A percentile compares a stretch with the other conserved stretches of the same genome.
Evolutionary conservation across 139 green algal species (phyloP).

Genomic region (Chlamydomonas urium): DNA sequence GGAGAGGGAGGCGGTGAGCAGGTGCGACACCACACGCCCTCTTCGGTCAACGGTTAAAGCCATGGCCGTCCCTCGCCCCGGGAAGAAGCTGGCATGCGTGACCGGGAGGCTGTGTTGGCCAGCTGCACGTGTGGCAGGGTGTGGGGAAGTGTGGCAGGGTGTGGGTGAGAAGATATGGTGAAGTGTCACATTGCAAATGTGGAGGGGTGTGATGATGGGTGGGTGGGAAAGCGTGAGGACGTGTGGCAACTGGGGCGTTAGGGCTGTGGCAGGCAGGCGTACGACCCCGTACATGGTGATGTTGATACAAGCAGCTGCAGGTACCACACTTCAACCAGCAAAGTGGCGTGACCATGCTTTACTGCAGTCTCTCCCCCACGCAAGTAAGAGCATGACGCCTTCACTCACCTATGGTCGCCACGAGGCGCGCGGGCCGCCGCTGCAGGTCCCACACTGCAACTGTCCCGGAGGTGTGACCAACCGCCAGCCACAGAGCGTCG

Average conservation of each 20-base stretch:
- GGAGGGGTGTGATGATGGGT: neutral
- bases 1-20: too few species aligned
- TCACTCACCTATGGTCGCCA: constrained; percentile 31
- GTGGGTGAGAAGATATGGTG: neutral
- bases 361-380: neutral
- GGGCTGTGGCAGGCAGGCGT: neutral
- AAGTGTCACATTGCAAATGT: neutral
- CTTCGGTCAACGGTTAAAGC: constrained; percentile 31
- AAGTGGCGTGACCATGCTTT: neutral
- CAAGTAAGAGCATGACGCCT: too few species aligned
- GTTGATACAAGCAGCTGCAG: neutral
- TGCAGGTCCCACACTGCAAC: constrained; percentile 50
- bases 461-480: constrained; percentile 41
- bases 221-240: neutral
- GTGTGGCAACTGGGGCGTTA: neutral
- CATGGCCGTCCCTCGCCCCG: constrained; percentile 15
- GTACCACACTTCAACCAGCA: neutral
- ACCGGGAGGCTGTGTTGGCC: constrained; percentile 28
- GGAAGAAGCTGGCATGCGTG: constrained; percentile 37
- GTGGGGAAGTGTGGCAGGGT: neutral
- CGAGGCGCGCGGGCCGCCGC: constrained; percentile 18
- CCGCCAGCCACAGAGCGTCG: constrained; percentile 47
- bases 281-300: neutral
- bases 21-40: constrained; percentile 35
- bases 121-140: neutral